Evolutionary conservation across 192 early-diverging fungal species (phyloP), one percentile per base, ranked within the genome.

Genomic region (Rhizophagus sp.): DNA sequence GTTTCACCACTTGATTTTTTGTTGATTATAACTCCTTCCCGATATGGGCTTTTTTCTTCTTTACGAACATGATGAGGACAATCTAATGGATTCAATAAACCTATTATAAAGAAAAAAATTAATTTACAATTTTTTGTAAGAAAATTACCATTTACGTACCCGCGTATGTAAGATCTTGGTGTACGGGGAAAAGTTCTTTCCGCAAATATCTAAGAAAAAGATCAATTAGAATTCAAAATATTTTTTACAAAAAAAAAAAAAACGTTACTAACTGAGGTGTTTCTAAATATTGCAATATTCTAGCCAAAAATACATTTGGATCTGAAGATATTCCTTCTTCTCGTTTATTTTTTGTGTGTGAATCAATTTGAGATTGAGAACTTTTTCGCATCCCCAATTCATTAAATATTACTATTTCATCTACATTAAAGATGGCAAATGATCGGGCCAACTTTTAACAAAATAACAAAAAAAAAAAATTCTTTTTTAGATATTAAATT

Each of bases 391-490:
- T 70, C 24, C 82, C 76, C 9, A 87, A 84, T 66, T 91, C 90
- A 77, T 89, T 86, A 67, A 91, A 93, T 36, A 93, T 88, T 15
- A 93, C 84, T 13, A 93, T 83, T 83, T 93, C 92, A 78, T 93
- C 92, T 5, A 93, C 88, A 74, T 88, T 86, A 76, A 87, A 87
- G 39, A 93, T 79, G 27, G 88, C 83, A 25, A 88, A 83, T 4
- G 86, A 81, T 64, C 92, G 87, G 24, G 88, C 91, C 36, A 93
- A 88, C 89, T 90, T 70, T 36, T 50, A 8, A 50, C 69, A 3
- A 30, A n/a, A 30, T 30, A 30, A 30, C 1, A 30, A 15, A 39
- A 22, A 57, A 2, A 33, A 24, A 44, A 62, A 62, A 73, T 25
- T 34, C 64, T 39, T 36, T 36, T 30, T 75, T 73, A 6, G 61